Evolutionary conservation across 2,329 filamentous ascomycete genomes (phyloP), one percentile per base, ranked within the genome.

Genomic region (Paradendryphiella salina): DNA sequence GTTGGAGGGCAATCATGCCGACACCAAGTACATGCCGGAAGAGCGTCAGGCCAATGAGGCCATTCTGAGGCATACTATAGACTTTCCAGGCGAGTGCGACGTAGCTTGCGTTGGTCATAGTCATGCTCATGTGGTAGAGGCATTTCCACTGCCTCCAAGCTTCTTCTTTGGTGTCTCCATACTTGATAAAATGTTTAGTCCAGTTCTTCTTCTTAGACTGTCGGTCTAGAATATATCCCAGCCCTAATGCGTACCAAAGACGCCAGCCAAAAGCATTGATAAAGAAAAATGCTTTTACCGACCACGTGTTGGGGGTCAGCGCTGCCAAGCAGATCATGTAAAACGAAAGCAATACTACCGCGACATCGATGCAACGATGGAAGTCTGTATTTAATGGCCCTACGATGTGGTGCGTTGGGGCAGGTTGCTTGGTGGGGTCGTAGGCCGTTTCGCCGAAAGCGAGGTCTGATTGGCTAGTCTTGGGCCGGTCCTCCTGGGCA

Each of bases 131-230:
- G 70, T 99, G 90, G 67, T 96, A 96, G 66, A 96, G 85, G 26
- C 88, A 90, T 75, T 96, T 97, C 94, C 94, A 99, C 72, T 99
- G 93, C 49, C 88, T 86, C 94, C 94, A 99, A 3, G 93, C 93
- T 74, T 97, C 94, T 54, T 88, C 87, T 3, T 86, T 86, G 54
- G 83, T 91, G 72, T 97, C 94, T 55, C 94, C 94, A 66, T 88
- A 96, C 73, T 99, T 99, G 75, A 99, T 83, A 70, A 97, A 99
- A 77, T 99, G 94, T 20, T 94, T 85, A 13, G 93, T 97, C 90
- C 94, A 97, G 73, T 88, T 85, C 77, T 97, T 97, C 74, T 87
- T 85, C 66, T 87, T 87, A 15, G 93, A 96, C 73, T 99, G 94
- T 47, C 84, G 82, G 64, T 90, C 85, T 39, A 99, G 82, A 53